Evolutionary conservation across 371 early-diverging fungal species (phyloP).

Genomic region (Gilbertella persicaria): DNA sequence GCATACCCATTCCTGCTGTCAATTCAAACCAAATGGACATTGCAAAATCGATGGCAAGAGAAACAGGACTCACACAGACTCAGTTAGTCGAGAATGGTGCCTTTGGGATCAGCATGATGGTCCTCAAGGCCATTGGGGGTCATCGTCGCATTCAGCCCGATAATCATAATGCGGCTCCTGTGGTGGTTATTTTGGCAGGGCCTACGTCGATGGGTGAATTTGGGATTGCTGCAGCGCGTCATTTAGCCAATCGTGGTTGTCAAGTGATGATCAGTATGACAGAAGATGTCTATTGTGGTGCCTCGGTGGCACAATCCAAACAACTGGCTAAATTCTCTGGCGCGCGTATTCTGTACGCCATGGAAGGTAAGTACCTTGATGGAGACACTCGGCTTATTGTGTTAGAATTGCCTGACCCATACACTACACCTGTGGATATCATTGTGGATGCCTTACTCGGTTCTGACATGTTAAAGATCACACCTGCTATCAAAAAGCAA

Average conservation of each 20-base stretch:
- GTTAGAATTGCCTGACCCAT: constrained; percentile 52
- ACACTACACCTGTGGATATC: constrained; percentile 70
- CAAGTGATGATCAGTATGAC: constrained; percentile 64
- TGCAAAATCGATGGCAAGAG: constrained; percentile 58
- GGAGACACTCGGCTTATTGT: too few species aligned
- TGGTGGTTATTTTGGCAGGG: constrained; percentile 74
- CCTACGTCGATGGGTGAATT: constrained; percentile 77
- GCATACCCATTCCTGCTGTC: constrained; percentile 54
- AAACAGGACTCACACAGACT: constrained; percentile 66
- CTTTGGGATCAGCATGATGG: constrained; percentile 72
- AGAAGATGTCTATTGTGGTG: constrained; percentile 10
- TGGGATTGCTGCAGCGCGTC: constrained; percentile 74
- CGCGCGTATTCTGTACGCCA: constrained; percentile 27
- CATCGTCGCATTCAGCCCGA: constrained; percentile 69
- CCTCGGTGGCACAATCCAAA: constrained; percentile 22
- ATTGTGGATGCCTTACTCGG: constrained; percentile 81
- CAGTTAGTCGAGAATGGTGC: constrained; percentile 85
- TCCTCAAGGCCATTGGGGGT: constrained; percentile 72
- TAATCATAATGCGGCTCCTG: constrained; percentile 75
- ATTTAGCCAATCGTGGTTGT: constrained; percentile 79
- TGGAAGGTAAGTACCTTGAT: constrained; percentile 40
- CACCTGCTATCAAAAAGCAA: constrained; percentile 19
- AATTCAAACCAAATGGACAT: constrained; percentile 63
- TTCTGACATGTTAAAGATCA: constrained; percentile 17
- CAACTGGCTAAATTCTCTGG: constrained; percentile 35